Base-by-base conservation (phyloP, 1,284 basidiomycete genomes). In the Amylostereum areolatum region DNA sequence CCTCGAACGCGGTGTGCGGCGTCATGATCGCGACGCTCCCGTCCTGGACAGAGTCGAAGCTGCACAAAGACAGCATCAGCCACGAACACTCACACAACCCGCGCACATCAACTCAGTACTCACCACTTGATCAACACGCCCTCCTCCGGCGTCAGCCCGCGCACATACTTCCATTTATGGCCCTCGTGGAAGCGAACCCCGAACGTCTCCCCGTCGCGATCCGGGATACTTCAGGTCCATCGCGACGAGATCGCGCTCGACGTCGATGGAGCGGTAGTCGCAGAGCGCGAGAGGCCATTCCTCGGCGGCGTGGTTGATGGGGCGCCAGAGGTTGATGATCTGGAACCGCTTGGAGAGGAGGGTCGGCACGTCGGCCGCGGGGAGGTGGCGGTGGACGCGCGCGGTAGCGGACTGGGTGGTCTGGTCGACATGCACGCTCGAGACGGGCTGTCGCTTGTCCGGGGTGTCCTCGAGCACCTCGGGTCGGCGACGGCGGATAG, bases 281-380 rank as follows among this genome's bases (percentile, higher is more conserved):
- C 81, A 83, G 4, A 85, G 66, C 1, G 77, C 78, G 37, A 86
- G 71, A 1, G 84, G 84, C 66, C 68, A 73, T 58, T 85, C 83
- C 34, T 66, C 62, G 7, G 81, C 78, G 3, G 76, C 60, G 52
- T 75, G 65, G 5, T 63, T 55, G 51, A 87, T 80, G 1, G 84
- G 83, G 6, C 83, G 66, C 85, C 85, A 88, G 50, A 87, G 73
- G 66, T 87, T 88, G 66, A 88, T 78, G 47, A 86, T 79, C 60
- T 86, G 83, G 66, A 77, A 80, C 25, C 79, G 76, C 28, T 67
- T 62, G 45, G 66, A 62, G 27, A 77, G 62, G 25, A 76, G 66
- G 28, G 64, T 65, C 0, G 71, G 72, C 0, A 69, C 78, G 29
- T 80, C 76, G 3, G 62, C 60, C 0, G 68, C 57, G 0, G 78